Conservation (phyloP, 169 alveolate species). For the Plasmodium vivax region DNA sequence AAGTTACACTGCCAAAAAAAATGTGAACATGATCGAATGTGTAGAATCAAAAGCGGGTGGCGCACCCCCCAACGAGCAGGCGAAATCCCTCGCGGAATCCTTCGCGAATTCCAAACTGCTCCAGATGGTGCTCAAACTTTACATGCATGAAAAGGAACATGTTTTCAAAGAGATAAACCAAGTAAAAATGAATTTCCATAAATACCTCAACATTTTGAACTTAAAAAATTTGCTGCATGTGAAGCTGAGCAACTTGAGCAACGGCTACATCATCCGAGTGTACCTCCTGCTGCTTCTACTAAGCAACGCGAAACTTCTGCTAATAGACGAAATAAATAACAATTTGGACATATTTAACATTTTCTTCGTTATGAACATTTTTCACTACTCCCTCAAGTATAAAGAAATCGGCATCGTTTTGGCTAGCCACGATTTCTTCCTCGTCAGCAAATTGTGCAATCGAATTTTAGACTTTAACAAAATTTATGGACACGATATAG, state of each 20-base stretch:
- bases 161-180: conserved; percentile 61
- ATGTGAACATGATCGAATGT: background rate
- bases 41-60: background rate
- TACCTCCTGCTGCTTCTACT: conserved; percentile 76
- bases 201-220: conserved; percentile 77
- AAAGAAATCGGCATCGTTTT: conserved; percentile 52
- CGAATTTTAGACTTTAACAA: conserved; percentile 57
- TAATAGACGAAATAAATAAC: conserved; percentile 85
- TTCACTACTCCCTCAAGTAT: conserved; percentile 49
- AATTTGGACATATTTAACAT: conserved; percentile 80
- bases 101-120: conserved; percentile 26
- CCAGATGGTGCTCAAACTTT: conserved; percentile 21
- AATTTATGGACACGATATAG: conserved; percentile 49
- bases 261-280: conserved; percentile 83
- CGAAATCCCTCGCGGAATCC: background rate
- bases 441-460: conserved; percentile 61
- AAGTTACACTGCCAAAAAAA: background rate
- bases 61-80: background rate
- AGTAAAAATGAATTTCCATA: conserved; percentile 54
- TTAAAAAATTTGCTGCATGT: conserved; percentile 71
- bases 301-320: conserved; percentile 76
- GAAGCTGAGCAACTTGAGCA: conserved; percentile 77
- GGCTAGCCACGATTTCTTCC: conserved; percentile 71
- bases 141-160: conserved; percentile 50
- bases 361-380: conserved; percentile 64